Conservation (phyloP, 805 yeast genomes). For the Ogataea pignaliae region DNA sequence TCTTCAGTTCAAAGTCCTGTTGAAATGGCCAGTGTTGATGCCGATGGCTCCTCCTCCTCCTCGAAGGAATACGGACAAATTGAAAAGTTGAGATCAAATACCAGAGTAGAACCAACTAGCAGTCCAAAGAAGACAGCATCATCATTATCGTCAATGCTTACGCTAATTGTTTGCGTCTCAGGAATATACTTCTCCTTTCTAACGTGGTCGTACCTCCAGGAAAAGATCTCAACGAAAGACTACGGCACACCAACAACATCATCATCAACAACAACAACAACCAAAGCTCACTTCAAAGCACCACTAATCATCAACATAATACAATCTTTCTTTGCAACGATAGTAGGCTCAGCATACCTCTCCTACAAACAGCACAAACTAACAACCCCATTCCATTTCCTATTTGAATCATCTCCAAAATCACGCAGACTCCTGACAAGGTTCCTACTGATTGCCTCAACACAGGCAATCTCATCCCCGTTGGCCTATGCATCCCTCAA, state of each 20-base stretch:
- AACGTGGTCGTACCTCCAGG: conserved; percentile 91
- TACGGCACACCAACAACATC: conserved; percentile 51
- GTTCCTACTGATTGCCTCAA: conserved; percentile 53
- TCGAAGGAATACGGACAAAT: no score
- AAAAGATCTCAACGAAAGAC: conserved; percentile 71
- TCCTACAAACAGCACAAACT: conserved; percentile 27
- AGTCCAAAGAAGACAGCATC: no score
- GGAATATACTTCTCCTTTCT: conserved; percentile 87
- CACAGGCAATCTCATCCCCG: conserved; percentile 81
- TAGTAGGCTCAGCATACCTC: conserved; percentile 63
- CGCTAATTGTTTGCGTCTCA: conserved; percentile 30
- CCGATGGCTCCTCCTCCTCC: no score
- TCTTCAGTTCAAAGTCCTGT: no score
- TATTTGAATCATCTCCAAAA: conserved; percentile 28
- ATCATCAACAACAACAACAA: conserved; percentile 11
- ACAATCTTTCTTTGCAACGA: conserved; percentile 70
- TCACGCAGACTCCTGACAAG: conserved; percentile 23
- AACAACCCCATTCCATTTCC: conserved; percentile 30
- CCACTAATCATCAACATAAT: conserved; percentile 73
- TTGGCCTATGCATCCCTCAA: conserved; percentile 72
- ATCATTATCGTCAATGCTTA: conserved; percentile 1
- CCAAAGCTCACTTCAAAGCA: conserved; percentile 46
- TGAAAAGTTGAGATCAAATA: no score
- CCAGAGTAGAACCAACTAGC: no score
- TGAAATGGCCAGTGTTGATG: no score